Conservation (phyloP, 768 basidiomycete genomes). For the Mycena kentingensis region DNA sequence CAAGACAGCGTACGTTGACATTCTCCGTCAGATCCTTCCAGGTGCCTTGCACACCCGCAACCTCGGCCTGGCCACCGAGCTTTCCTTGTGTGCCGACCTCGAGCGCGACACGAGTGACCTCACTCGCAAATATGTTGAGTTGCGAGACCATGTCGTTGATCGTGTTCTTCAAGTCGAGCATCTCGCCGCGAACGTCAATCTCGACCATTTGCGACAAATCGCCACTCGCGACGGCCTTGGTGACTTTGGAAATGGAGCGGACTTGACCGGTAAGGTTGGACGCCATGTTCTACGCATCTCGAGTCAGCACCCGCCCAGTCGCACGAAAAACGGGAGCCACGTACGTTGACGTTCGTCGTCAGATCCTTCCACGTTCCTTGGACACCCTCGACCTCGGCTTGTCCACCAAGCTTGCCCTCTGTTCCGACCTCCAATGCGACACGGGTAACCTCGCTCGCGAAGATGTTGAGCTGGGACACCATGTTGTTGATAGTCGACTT, state of each 20-base stretch:
- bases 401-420: neutral
- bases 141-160: constrained; percentile 87
- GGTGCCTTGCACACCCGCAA: constrained; percentile 90
- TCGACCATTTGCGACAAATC: constrained; percentile 74
- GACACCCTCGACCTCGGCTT: constrained; percentile 45
- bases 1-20: constrained; percentile 61
- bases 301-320: constrained; percentile 78
- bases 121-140: constrained; percentile 66
- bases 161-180: constrained; percentile 81
- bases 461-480: constrained; percentile 77
- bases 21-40: constrained; percentile 89
- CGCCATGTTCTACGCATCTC: constrained; percentile 62
- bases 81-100: too few species aligned
- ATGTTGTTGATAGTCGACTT: constrained; percentile 86
- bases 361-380: constrained; percentile 92
- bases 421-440: too few species aligned
- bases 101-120: too few species aligned
- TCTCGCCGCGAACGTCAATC: constrained; percentile 82
- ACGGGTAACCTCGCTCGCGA: too few species aligned
- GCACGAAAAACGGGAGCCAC: constrained; percentile 59
- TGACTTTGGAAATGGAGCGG: constrained; percentile 77
- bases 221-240: constrained; percentile 71
- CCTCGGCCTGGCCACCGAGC: constrained; percentile 91
- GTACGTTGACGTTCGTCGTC: constrained; percentile 71
- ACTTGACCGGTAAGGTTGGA: constrained; percentile 71